Evolutionary conservation across 1,284 basidiomycete species (phyloP).

Genomic region (Phellopilus nigrolimitatus): DNA sequence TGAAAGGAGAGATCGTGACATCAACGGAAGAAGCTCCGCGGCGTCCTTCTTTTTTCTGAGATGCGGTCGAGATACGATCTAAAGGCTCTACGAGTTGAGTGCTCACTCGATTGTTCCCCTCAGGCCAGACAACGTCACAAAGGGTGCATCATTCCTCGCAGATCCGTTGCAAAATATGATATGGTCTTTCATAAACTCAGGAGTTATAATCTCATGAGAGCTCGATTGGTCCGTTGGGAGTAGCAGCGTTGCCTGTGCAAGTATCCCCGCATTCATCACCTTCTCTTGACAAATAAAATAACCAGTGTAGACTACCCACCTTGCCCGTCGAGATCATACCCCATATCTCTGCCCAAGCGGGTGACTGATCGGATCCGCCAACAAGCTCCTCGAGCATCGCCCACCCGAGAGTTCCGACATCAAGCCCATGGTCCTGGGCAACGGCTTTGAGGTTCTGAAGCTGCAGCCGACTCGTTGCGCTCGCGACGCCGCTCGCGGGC

Average conservation of each 20-base stretch:
- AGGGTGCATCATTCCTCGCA: constrained; percentile 40
- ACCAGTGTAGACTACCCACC: constrained; percentile 37
- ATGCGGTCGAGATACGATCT: background rate
- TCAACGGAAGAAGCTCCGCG: background rate
- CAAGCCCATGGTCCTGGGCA: constrained; percentile 71
- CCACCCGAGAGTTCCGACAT: constrained; percentile 72
- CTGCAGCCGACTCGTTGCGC: constrained; percentile 66
- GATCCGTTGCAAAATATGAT: constrained; percentile 56
- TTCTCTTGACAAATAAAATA: constrained; percentile 9
- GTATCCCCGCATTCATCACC: constrained; percentile 12
- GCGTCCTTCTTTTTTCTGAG: background rate
- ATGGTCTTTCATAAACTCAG: constrained; percentile 77
- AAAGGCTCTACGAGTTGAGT: background rate
- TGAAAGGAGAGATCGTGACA: background rate
- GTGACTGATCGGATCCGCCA: constrained; percentile 51
- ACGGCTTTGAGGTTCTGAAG: constrained; percentile 78
- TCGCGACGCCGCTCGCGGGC: constrained; percentile 32
- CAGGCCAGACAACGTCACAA: constrained; percentile 79
- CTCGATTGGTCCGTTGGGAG: constrained; percentile 60
- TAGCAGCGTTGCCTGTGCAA: constrained; percentile 65
- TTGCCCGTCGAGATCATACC: constrained; percentile 60
- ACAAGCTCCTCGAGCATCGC: constrained; percentile 78
- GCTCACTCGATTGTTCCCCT: constrained; percentile 52
- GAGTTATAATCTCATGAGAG: constrained; percentile 51
- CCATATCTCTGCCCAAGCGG: constrained; percentile 78